Base-by-base conservation (phyloP, 176 grass and related monocot species). In the Ananas comosus region DNA sequence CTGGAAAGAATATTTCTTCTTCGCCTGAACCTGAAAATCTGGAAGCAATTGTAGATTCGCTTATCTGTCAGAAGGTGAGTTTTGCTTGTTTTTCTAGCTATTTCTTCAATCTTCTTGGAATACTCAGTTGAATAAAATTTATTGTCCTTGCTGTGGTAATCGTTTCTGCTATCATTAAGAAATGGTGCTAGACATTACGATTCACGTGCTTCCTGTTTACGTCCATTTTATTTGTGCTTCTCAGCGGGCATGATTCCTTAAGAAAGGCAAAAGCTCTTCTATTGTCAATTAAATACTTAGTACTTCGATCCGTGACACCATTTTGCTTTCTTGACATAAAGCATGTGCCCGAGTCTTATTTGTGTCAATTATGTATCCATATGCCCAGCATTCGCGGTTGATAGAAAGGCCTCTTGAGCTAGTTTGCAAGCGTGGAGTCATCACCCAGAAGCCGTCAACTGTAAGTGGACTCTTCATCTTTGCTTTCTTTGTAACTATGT, bases 51-150 rank as follows among this genome's bases (percentile, higher is more conserved):
- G 56, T 91, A 48, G 72, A 76, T 78, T 99, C 87, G 71, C 87
- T 93, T 84, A 69, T 93, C 51, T 99, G 95, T 70, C 78, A 86
- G 59, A 99, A 99, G 89, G 95, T 99, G 85, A 81, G 77, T 21
- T 69, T 48, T 51, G 1, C 3, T 57, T 57, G 53, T 57, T 57
- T 57, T 57, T n/a, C 53, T 72, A 49, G 24, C 71, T 64, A 64
- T 71, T 65, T 64, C 23, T 86, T 66, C 51, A 16, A 52, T 81
- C 48, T 71, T 0, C 33, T 42, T 42, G 33, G 33, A 42, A 42
- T 42, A 42, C 33, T 42, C 3, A n/a, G 33, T 42, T 42, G 33
- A 42, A 42, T 42, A 42, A 42, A 6, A 6, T 42, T 42, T 42
- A 6, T 42, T 42, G 33, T 42, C 33, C 33, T 42, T 42, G 33